Base-by-base conservation (phyloP, 306 rosid genomes). In the Dalbergia cultrata region DNA sequence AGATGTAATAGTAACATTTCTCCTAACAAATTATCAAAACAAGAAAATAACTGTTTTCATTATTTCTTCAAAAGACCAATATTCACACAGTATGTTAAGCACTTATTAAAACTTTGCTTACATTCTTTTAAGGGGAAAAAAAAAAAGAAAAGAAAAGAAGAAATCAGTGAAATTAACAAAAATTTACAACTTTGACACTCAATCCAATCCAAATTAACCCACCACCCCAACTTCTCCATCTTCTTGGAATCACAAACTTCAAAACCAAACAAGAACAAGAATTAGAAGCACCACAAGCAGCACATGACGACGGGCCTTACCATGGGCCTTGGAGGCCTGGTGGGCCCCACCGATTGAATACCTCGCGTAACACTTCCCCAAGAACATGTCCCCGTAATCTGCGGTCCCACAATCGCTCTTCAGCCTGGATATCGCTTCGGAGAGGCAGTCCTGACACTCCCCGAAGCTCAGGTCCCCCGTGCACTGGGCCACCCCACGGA, bases 341-440 rank as follows among this genome's bases (percentile, higher is more conserved):
- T 89, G 90, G 65, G 94, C 80, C 47, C 91, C 93, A 44, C 83
- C 85, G 0, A 86, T 78, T 0, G 92, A 85, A 58, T 90, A 94
- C 80, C 92, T 78, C 0, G 90, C 95, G 8, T 92, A 94, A 22
- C 98, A 94, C 92, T 89, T 94, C 53, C 87, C 95, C 76, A 94
- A 41, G 67, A 94, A 94, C 87, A 94, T 83, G 65, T 92, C 98
- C 4, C 97, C 98, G 11, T 78, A 85, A 31, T 70, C 89, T 1
- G 91, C 98, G 3, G 87, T 82, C 5, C 95, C 97, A 54, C 97
- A 94, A 5, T 94, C 94, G 43, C 86, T 75, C 76, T 76, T 92
- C 77, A 94, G 64, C 82, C 84, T 83, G 66, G 83, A 65, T 56
- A 94, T 89, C 0, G 98, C 97, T 67, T 90, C 92, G 1, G 84